Evolutionary conservation across 2,329 filamentous ascomycete genomes (phyloP), one percentile per base, ranked within the genome.

Genomic region (Aspergillus piperis): DNA sequence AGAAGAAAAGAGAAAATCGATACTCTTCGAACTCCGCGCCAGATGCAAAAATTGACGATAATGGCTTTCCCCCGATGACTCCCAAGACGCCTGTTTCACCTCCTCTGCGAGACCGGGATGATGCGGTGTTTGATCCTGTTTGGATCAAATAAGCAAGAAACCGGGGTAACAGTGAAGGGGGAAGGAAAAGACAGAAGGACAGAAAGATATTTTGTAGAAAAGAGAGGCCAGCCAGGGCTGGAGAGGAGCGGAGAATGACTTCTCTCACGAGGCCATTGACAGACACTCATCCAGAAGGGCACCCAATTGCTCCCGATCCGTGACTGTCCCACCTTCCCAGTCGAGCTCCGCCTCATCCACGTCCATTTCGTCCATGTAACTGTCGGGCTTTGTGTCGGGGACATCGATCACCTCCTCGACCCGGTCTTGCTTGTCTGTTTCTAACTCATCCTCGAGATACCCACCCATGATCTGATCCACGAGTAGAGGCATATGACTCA

Each of bases 401-500:
- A 67, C 63, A 21, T 59, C 58, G 39, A 63, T 59, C 3, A 64
- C 62, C 13, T 71, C 70, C 30, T 73, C 72, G 2, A 68, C 32
- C 7, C 71, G 72, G 58, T 73, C 74, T 60, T 75, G 72, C 17
- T 71, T 74, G 61, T 78, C 75, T 5, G 71, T 73, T 61, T 92
- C 90, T 13, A 92, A 80, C 72, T 92, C 90, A 57, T 89, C 89
- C 70, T 95, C 91, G 32, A 90, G 83, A 70, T 90, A 92, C 5
- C 84, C 84, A 62, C 87, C 85, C 68, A 88, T 80, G 49, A 96
- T 86, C 57, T 87, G 83, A 44, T 90, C 88, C 27, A 87, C 84
- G 39, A 96, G 81, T 23, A 91, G 82, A 0, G 91, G 91, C 78
- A 95, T 93, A 62, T 91, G 87, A 8, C 88, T 87, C 64, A 96